Base-by-base conservation (phyloP, 495 filamentous ascomycete species). In the Penicillium simplicissimum region DNA sequence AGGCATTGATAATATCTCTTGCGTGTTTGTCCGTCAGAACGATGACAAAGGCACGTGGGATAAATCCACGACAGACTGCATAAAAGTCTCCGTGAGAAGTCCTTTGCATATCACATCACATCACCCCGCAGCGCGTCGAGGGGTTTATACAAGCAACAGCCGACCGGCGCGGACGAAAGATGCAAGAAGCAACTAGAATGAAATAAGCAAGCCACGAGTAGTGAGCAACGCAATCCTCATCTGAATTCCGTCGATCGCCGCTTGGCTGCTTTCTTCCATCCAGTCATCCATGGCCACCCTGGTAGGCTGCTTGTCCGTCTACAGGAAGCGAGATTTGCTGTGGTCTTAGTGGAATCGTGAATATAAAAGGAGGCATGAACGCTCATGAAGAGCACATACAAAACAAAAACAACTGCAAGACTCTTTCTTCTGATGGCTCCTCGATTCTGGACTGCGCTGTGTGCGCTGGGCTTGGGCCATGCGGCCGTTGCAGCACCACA, bases 391-490 rank as follows among this genome's bases (percentile, higher is more conserved):
- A 25, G n/a, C 9, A 21, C 0, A 31, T 31, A 2, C 28, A 10
- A 28, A 19, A 2, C 28, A 10, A 28, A 19, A 31, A 17, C 28
- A 23, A 49, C 40, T 9, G 14, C 8, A 14, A 40, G 35, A 28
- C 35, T 42, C 8, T 28, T 57, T 28, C 48, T 10, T 49, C 57
- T 31, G 28, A 70, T 72, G 65, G 60, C 70, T 55, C 60, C 60
- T 57, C 61, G 52, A 21, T 55, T 68, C 45, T 71, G 61, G 59
- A 62, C 62, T 62, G 62, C 68, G 62, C 68, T 72, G 3, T 69
- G 65, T 25, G 70, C 70, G 58, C 59, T 73, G 8, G 58, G 64
- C 34, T 19, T 74, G 25, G 58, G 64, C 54, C 60, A 67, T 8
- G 57, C 61, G 13, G 70, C 55, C 1, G 8, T 74, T 4, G 72